A percentile compares a stretch with the other conserved stretches of the same genome.
Conservation (phyloP, 495 filamentous ascomycete genomes). For the Poronia punctata region DNA sequence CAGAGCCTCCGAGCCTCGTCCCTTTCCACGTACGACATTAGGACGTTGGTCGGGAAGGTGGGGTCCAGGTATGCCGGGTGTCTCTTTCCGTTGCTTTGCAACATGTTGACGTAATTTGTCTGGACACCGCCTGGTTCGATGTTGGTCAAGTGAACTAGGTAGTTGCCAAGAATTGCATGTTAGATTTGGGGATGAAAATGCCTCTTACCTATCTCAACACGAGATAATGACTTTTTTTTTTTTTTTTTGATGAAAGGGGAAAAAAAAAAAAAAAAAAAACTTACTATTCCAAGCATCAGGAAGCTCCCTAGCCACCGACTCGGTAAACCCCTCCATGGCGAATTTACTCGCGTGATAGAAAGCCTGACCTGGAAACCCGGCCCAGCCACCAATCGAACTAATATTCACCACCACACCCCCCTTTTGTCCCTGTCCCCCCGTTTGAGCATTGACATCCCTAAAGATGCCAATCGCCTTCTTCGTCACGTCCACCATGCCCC, state of each 20-base stretch:
- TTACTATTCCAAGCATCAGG: slow-evolving; percentile 42
- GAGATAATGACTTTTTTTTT: too few relatives aligned
- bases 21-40: slow-evolving; percentile 28
- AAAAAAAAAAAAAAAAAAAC: too few relatives aligned
- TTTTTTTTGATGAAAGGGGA: too few relatives aligned
- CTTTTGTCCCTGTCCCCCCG: slow-evolving; percentile 16
- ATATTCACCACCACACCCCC: slow-evolving; percentile 51
- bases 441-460: slow-evolving; percentile 32
- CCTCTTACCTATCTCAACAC: too few relatives aligned
- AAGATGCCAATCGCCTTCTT: slow-evolving; percentile 40
- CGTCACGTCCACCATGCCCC: slow-evolving; percentile 40
- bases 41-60: slow-evolving; percentile 27
- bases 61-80: slow-evolving; percentile 35
- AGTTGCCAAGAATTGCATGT: not conserved
- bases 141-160: slow-evolving; percentile 37
- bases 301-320: slow-evolving; percentile 43
- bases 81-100: slow-evolving; percentile 13
- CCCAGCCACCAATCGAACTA: slow-evolving; percentile 44
- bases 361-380: slow-evolving; percentile 37
- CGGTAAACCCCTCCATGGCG: slow-evolving; percentile 47
- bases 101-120: slow-evolving; percentile 33
- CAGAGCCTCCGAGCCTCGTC: slow-evolving; percentile 24
- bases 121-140: slow-evolving; percentile 47
- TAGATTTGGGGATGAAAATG: too few relatives aligned
- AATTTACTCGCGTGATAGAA: slow-evolving; percentile 54